Percentiles rank a stretch among this genome's conserved stretches.
Conservation (phyloP, 2,329 filamentous ascomycete species). For the Colletotrichum sp. region DNA sequence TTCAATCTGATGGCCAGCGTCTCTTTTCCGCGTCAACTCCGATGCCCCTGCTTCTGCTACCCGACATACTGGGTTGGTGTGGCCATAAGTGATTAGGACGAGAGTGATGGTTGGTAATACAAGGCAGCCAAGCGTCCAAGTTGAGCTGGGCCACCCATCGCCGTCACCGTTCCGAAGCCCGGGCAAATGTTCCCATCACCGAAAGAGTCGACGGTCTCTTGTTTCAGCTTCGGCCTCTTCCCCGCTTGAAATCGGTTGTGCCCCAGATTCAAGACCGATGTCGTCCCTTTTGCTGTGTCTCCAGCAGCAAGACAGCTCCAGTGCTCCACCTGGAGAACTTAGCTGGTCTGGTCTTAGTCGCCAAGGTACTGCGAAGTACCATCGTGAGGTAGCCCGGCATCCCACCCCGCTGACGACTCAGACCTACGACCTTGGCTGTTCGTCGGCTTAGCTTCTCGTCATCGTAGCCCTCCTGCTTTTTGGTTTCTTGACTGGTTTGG, state of each 20-base stretch:
- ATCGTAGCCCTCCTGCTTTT: background rate
- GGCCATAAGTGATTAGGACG: background rate
- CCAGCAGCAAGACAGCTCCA: constrained; percentile 1
- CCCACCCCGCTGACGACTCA: constrained; percentile 10
- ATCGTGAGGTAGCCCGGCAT: background rate
- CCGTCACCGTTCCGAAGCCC: background rate
- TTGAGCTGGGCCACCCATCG: background rate
- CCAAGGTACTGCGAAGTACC: constrained; percentile 11
- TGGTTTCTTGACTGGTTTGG: constrained; percentile 14
- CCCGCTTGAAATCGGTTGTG: constrained; percentile 2
- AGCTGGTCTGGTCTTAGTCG: constrained; percentile 2
- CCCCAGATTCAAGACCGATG: constrained; percentile 5
- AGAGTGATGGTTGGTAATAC: background rate
- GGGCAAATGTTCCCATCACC: background rate
- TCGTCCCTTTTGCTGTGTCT: constrained; percentile 10
- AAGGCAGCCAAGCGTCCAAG: background rate
- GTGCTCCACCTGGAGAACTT: constrained; percentile 14
- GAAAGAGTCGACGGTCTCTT: background rate
- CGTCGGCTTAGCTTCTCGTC: background rate
- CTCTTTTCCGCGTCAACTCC: constrained; percentile 3
- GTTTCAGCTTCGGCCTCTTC: constrained; percentile 4
- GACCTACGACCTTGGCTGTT: constrained; percentile 3
- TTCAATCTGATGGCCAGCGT: background rate
- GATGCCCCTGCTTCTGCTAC: background rate
- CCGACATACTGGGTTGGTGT: background rate